phyloP scores from a whole-genome alignment of 2,329 filamentous ascomycete genomes.

The Knufia petricola region DNA sequence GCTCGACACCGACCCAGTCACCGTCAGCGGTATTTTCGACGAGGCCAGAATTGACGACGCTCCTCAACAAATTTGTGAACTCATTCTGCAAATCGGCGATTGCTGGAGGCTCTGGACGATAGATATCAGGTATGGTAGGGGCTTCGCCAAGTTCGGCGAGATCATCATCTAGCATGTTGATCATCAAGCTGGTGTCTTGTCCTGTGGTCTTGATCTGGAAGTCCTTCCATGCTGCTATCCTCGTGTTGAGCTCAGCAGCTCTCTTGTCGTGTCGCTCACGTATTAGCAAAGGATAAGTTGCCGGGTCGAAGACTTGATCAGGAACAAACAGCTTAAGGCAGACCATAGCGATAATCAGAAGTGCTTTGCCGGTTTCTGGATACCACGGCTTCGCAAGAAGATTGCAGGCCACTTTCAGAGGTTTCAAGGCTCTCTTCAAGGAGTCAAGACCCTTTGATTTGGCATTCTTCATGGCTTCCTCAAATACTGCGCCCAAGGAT shows the following conservation, averaged over 20 bases:
- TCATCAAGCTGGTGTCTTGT: conserved; percentile 57
- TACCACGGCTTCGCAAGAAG: not conserved
- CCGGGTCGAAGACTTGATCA: conserved; percentile 76
- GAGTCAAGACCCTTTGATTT: not conserved
- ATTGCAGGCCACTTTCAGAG: not conserved
- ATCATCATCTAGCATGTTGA: conserved; percentile 53
- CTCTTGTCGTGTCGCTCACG: conserved; percentile 50
- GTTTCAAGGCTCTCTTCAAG: not conserved
- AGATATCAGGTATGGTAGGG: conserved; percentile 58
- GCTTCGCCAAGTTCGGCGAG: conserved; percentile 55
- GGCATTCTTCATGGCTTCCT: not conserved
- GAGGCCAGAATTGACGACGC: conserved; percentile 39
- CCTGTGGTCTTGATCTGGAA: conserved; percentile 63
- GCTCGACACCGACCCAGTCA: not conserved
- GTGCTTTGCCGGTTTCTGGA: conserved; percentile 45
- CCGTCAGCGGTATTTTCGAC: not conserved
- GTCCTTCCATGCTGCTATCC: conserved; percentile 49
- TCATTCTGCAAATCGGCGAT: conserved; percentile 68
- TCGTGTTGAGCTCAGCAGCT: conserved; percentile 44
- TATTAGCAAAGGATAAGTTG: conserved; percentile 52
- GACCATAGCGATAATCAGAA: conserved; percentile 66
- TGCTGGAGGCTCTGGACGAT: conserved; percentile 59
- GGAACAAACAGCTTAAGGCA: conserved; percentile 75
- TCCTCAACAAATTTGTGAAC: conserved; percentile 65
- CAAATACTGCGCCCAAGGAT: not conserved